Evolutionary conservation across 371 early-diverging fungal genomes (phyloP), one percentile per base, ranked within the genome.

Genomic region (Thermomucor indicae-seudaticae): DNA sequence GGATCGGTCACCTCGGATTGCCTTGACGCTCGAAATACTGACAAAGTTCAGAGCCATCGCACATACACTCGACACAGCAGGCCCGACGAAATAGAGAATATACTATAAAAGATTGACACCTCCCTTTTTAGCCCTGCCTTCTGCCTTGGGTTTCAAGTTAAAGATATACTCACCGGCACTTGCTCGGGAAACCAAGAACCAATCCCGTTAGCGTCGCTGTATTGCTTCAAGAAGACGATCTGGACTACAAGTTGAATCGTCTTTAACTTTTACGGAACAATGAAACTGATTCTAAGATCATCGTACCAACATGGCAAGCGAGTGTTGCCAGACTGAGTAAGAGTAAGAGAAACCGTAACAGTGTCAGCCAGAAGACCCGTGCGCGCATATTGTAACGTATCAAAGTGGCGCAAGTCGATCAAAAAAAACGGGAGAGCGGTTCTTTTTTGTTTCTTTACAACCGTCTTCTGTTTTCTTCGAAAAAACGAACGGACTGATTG

Each of bases 51-150:
- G 44, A 0, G 60, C 47, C 2, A 61, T 34, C 2, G 60, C 41
- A 38, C 62, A 67, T 4, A 74, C 16, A 6, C 58, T 40, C 2
- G 75, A 74, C 3, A 68, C 48, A 5, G 68, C 66, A 1, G 64
- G 57, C 2, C 68, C 75, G 16, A 68, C 68, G 44, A 64, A 64
- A 43, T 74, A 74, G 7, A 74, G 43, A 19, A 56, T 65, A 45
- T 68, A 74, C 75, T 74, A 37, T 35, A n/a, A 2, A 19, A 39
- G 11, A 12, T 8, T 35, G 19, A 19, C 17, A 46, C 14, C 17
- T 17, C 6, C 41, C 34, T 38, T 29, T 20, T 4, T 51, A 17
- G 12, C 29, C 20, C 5, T 49, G n/a, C n/a, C n/a, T n/a, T n/a
- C n/a, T 43, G 7, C 19, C 47, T 16, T 40, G 11, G 24, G 3